These are phyloP conservation scores for Trypanosoma conorhini DNA, from an alignment of 208 protist species.

Conservation along the genomic window DNA sequence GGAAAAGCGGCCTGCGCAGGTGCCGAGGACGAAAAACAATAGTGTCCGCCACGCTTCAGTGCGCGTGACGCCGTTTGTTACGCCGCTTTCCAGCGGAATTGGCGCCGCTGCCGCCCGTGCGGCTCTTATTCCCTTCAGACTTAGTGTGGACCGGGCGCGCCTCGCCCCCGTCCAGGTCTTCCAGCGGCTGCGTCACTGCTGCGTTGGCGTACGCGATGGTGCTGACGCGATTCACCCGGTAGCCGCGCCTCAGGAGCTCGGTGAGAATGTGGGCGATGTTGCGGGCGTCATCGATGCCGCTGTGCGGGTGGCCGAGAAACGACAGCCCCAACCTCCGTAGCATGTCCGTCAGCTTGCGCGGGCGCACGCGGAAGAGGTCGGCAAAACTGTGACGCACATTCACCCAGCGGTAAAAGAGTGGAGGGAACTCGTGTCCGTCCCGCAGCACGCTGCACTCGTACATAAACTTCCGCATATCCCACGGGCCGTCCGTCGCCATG, in stretches of 20 bases:
- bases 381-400: slow-evolving; percentile 83
- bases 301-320: slow-evolving; percentile 86
- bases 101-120: neutral
- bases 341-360: slow-evolving; percentile 84
- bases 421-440: slow-evolving; percentile 74
- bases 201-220: slow-evolving; percentile 61
- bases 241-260: slow-evolving; percentile 76
- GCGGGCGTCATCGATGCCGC: slow-evolving; percentile 87
- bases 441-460: slow-evolving; percentile 81
- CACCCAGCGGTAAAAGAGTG: slow-evolving; percentile 89
- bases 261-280: slow-evolving; percentile 90
- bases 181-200: slow-evolving; percentile 51
- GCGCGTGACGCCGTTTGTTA: neutral
- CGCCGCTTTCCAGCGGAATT: neutral
- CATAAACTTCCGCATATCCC: slow-evolving; percentile 93
- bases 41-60: neutral
- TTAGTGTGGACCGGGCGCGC: neutral
- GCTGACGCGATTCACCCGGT: slow-evolving; percentile 70
- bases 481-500: slow-evolving; percentile 88
- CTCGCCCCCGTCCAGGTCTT: slow-evolving; percentile 41
- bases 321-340: slow-evolving; percentile 60
- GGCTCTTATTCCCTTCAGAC: neutral
- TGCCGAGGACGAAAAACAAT: neutral
- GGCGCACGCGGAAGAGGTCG: slow-evolving; percentile 53
- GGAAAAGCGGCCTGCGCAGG: neutral